Evolutionary conservation across 768 basidiomycete genomes (phyloP).

Genomic region (Phylloporus sp.): DNA sequence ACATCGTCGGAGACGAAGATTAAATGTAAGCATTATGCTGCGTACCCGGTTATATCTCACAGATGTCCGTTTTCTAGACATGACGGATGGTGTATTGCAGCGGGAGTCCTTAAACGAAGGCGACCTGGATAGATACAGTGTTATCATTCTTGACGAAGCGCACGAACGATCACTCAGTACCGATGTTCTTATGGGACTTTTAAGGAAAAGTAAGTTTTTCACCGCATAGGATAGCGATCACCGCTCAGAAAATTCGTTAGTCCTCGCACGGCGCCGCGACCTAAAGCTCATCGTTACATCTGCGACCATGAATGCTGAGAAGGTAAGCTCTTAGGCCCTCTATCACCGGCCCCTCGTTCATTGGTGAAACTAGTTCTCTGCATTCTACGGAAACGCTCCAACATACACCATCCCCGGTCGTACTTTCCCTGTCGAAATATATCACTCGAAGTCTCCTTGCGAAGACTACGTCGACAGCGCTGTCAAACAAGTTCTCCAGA

Average conservation of each 20-base stretch:
- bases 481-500: constrained; percentile 96
- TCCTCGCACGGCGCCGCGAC: constrained; percentile 86
- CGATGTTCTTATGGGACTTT: constrained; percentile 95
- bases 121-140: constrained; percentile 94
- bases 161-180: constrained; percentile 97
- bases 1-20: constrained; percentile 93
- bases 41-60: not conserved
- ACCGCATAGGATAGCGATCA: not conserved
- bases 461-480: constrained; percentile 99
- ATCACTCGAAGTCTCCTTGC: constrained; percentile 95
- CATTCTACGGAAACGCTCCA: constrained; percentile 93
- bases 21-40: constrained; percentile 68
- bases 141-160: constrained; percentile 98
- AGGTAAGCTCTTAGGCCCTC: constrained; percentile 46
- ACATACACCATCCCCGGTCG: constrained; percentile 91
- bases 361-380: constrained; percentile 71
- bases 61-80: constrained; percentile 50
- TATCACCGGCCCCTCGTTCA: not conserved
- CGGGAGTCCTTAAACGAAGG: constrained; percentile 98
- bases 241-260: constrained; percentile 32
- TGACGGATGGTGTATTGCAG: constrained; percentile 99
- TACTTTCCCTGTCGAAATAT: constrained; percentile 96
- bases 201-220: constrained; percentile 74
- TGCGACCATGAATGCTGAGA: constrained; percentile 99
- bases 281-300: constrained; percentile 97